Evolutionary conservation across 2,329 filamentous ascomycete species (phyloP).

Genomic region (Venturia aucupariae): DNA sequence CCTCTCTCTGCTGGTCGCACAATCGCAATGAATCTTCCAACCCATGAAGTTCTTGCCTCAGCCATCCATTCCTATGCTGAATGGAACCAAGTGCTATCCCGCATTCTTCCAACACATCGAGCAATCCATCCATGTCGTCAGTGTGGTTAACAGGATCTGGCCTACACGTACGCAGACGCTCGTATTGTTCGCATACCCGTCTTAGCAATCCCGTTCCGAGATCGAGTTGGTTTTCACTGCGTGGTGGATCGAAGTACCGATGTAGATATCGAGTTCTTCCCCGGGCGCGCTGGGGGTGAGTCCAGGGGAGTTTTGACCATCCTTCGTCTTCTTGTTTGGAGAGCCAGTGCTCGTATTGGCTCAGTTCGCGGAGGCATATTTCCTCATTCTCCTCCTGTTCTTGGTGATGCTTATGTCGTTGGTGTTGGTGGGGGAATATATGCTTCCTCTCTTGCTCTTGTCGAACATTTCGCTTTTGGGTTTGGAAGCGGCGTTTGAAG

Average conservation of each 20-base stretch:
- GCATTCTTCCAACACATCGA: neutral
- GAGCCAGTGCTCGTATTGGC: too few relatives aligned
- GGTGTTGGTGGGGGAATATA: neutral
- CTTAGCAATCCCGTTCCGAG: neutral
- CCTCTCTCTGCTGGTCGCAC: neutral
- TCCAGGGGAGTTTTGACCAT: neutral
- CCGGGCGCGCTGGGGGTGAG: neutral
- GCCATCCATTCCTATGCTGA: neutral
- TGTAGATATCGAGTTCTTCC: neutral
- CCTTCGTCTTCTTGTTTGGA: neutral
- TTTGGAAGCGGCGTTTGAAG: neutral
- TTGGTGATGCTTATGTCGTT: neutral
- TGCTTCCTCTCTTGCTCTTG: neutral
- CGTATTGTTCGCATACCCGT: neutral
- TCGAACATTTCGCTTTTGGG: neutral
- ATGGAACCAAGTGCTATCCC: neutral
- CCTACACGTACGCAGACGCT: neutral
- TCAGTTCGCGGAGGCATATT: too few relatives aligned
- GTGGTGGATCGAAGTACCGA: neutral
- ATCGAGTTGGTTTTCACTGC: neutral
- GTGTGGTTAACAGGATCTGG: neutral
- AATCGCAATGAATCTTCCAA: neutral
- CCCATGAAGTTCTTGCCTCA: neutral
- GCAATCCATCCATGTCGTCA: neutral
- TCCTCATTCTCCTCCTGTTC: neutral